Evolutionary conservation across 2,329 filamentous ascomycete genomes (phyloP).

Genomic region (Colletotrichum sojae): DNA sequence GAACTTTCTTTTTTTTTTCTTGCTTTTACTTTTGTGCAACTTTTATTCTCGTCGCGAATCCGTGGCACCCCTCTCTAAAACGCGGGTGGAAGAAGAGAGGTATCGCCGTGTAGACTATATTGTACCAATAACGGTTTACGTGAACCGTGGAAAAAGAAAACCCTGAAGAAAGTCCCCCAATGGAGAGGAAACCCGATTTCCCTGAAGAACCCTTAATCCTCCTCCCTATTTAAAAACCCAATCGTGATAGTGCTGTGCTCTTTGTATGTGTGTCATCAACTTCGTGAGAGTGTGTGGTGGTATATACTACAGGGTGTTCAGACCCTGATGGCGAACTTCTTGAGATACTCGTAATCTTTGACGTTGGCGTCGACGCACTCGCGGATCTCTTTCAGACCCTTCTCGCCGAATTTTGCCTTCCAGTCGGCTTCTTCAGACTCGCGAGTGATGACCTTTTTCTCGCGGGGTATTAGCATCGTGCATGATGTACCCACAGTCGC

Average conservation of each 20-base stretch:
- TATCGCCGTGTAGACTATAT: constrained; percentile 40
- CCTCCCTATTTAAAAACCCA: not conserved
- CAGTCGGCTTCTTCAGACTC: constrained; percentile 80
- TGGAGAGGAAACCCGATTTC: not conserved
- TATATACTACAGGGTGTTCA: constrained; percentile 47
- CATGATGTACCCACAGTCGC: constrained; percentile 14
- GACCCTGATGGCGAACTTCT: constrained; percentile 79
- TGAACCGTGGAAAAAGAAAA: constrained; percentile 28
- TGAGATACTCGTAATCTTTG: constrained; percentile 84
- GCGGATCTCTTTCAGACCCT: constrained; percentile 79
- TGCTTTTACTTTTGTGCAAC: constrained; percentile 12
- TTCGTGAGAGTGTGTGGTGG: constrained; percentile 18
- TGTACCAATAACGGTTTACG: constrained; percentile 41
- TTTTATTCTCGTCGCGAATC: not conserved
- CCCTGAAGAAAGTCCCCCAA: constrained; percentile 8
- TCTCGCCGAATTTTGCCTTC: constrained; percentile 80
- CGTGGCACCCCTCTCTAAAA: no score
- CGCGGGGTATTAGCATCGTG: constrained; percentile 43
- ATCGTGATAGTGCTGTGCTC: constrained; percentile 18
- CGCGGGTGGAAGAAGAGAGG: constrained; percentile 10
- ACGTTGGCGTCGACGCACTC: constrained; percentile 80
- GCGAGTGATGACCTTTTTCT: constrained; percentile 72
- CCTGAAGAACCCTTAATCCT: not conserved
- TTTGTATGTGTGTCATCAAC: constrained; percentile 30
- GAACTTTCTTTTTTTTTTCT: constrained; percentile 9